A percentile compares a stretch with the other conserved stretches of the same genome.
Evolutionary conservation across 352 stramenopile species (phyloP).

Genomic region (Phytophthora ramorum): DNA sequence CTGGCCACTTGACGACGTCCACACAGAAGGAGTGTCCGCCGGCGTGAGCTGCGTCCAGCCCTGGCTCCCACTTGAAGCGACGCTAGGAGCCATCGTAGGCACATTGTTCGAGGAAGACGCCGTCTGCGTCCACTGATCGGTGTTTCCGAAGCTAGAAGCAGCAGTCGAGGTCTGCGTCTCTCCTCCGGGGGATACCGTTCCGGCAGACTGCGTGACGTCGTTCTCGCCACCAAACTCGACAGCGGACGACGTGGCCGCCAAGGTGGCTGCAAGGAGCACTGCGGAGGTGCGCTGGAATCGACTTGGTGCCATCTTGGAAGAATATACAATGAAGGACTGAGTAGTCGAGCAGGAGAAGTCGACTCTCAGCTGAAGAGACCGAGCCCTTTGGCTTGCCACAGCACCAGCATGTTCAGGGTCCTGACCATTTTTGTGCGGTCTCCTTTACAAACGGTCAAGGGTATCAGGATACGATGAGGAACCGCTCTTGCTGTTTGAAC

Average conservation of each 20-base stretch:
- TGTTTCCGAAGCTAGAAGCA: not conserved
- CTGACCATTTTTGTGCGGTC: not conserved
- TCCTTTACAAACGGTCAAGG: not conserved
- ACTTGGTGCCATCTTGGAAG: constrained; percentile 19
- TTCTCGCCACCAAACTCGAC: constrained; percentile 23
- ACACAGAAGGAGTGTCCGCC: not conserved
- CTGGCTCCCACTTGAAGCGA: constrained; percentile 12
- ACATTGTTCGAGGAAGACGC: constrained; percentile 24
- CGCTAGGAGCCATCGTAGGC: constrained; percentile 9
- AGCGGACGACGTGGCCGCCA: constrained; percentile 12
- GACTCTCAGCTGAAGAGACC: not conserved
- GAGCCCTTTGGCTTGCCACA: not conserved
- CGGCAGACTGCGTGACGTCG: constrained; percentile 19
- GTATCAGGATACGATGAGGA: not conserved
- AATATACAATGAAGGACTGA: constrained; percentile 18
- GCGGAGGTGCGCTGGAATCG: constrained; percentile 18
- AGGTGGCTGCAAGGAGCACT: constrained; percentile 19
- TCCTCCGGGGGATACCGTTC: constrained; percentile 11
- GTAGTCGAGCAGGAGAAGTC: not conserved
- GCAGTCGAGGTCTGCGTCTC: constrained; percentile 11
- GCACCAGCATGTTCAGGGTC: not conserved
- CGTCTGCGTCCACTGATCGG: constrained; percentile 24
- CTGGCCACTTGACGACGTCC: not conserved
- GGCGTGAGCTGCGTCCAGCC: constrained; percentile 8
- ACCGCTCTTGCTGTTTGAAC: constrained; percentile 3